These are phyloP conservation scores for Plasmodium gonderi DNA, from an alignment of 169 alveolate genomes.

Conservation along the genomic window DNA sequence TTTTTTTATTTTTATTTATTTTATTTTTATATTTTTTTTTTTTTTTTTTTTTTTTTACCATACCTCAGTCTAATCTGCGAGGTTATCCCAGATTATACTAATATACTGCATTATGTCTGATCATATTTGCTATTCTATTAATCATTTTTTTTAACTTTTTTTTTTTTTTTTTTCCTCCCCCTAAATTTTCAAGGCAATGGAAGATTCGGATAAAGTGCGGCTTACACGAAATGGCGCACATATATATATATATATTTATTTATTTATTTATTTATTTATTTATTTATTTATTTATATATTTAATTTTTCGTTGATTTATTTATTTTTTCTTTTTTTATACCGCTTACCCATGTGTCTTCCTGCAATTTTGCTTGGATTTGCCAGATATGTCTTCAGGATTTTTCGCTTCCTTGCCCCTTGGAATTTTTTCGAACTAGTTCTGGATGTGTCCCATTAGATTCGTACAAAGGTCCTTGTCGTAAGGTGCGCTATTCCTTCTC, in stretches of 20 bases:
- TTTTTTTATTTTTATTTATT: background rate
- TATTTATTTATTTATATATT: background rate
- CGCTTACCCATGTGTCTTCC: no score
- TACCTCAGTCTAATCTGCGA: background rate
- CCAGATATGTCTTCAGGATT: slow-evolving; percentile 44
- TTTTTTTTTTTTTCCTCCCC: background rate
- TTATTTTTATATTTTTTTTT: background rate
- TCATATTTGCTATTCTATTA: background rate
- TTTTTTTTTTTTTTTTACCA: background rate
- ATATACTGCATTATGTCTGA: no score
- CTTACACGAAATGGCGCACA: background rate
- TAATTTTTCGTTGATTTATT: background rate
- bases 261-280: background rate
- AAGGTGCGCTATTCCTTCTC: background rate
- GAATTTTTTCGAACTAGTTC: slow-evolving; percentile 60
- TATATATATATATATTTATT: background rate
- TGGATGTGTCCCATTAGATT: slow-evolving; percentile 41
- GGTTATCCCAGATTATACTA: background rate
- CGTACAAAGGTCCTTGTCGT: slow-evolving; percentile 62
- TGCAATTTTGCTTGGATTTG: no score
- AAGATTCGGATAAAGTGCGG: slow-evolving; percentile 23
- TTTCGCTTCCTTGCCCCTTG: slow-evolving; percentile 56
- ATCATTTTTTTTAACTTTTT: background rate
- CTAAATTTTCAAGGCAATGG: slow-evolving; percentile 44
- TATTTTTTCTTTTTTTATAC: background rate